Percentiles rank a stretch among this genome's conserved stretches.
phyloP scores from a whole-genome alignment of 257 asterid species.

The Primulina huaijiensis region DNA sequence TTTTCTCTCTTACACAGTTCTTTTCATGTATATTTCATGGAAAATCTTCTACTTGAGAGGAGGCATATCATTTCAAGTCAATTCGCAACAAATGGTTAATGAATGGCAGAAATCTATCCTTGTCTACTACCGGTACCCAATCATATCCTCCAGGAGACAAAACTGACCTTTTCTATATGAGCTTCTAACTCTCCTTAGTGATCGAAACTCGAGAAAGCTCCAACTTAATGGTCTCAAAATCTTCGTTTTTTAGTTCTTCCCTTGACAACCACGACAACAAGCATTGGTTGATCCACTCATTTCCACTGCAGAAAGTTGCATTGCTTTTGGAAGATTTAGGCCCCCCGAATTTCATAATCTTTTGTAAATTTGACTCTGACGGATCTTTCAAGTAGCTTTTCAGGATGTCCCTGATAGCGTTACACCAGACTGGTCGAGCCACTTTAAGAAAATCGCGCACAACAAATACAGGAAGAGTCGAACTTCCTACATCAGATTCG shows the following conservation, averaged over 20 bases:
- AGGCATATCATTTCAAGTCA: neutral
- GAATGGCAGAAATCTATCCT: neutral
- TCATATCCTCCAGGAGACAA: neutral
- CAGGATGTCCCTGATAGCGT: slow-evolving; percentile 58
- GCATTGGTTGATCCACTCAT: slow-evolving; percentile 60
- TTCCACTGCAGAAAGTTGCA: slow-evolving; percentile 25
- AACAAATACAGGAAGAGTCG: slow-evolving; percentile 51
- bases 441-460: slow-evolving; percentile 77
- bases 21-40: no score
- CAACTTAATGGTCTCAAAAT: slow-evolving; percentile 50
- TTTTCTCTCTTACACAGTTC: no score
- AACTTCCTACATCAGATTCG: slow-evolving; percentile 86
- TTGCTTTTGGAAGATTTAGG: slow-evolving; percentile 28
- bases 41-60: no score
- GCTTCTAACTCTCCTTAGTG: slow-evolving; percentile 22
- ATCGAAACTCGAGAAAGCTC: slow-evolving; percentile 41
- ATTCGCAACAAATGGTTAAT: neutral
- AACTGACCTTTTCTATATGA: slow-evolving; percentile 5
- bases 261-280: slow-evolving; percentile 58
- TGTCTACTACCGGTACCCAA: neutral
- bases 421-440: slow-evolving; percentile 86
- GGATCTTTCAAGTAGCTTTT: slow-evolving; percentile 60
- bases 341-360: slow-evolving; percentile 52
- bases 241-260: slow-evolving; percentile 58
- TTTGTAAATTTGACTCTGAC: slow-evolving; percentile 49